Conservation (phyloP, 768 basidiomycete genomes). For the Tephrocybe sp. region DNA sequence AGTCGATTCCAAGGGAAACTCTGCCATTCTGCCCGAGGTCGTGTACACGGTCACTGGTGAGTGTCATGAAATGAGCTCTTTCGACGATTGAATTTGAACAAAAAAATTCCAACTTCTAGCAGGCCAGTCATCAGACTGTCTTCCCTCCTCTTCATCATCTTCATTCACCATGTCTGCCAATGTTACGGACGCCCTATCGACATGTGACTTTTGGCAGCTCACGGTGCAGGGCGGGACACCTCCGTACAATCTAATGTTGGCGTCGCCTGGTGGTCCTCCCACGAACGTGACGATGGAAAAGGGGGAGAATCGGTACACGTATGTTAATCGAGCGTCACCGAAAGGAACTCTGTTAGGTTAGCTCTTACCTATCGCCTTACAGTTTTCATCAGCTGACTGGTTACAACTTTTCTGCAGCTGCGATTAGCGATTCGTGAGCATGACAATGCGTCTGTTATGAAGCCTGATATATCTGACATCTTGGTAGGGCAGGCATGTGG, state of each 20-base stretch:
- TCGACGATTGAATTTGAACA: background rate
- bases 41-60: slow-evolving; percentile 31
- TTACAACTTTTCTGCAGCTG: slow-evolving; percentile 27
- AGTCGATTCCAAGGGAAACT: slow-evolving; percentile 34
- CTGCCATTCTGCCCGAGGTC: slow-evolving; percentile 29
- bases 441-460: background rate
- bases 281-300: slow-evolving; percentile 36
- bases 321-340: slow-evolving; percentile 35
- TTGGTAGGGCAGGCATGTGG: slow-evolving; percentile 35
- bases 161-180: slow-evolving; percentile 35
- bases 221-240: slow-evolving; percentile 35
- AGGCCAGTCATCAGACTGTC: slow-evolving; percentile 31
- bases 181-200: slow-evolving; percentile 29
- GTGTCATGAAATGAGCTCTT: slow-evolving; percentile 9
- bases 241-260: slow-evolving; percentile 39
- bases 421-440: slow-evolving; percentile 42
- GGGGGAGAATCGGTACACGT: slow-evolving; percentile 32
- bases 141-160: slow-evolving; percentile 19
- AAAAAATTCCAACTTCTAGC: slow-evolving; percentile 13
- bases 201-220: slow-evolving; percentile 42
- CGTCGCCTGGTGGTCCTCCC: slow-evolving; percentile 28
- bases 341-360: slow-evolving; percentile 33
- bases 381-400: background rate
- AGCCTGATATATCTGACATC: slow-evolving; percentile 1
- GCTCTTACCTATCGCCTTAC: slow-evolving; percentile 13